Evolutionary conservation across 1,139 yeast species (phyloP).

Genomic region (Casaregolazyma suthepensis): DNA sequence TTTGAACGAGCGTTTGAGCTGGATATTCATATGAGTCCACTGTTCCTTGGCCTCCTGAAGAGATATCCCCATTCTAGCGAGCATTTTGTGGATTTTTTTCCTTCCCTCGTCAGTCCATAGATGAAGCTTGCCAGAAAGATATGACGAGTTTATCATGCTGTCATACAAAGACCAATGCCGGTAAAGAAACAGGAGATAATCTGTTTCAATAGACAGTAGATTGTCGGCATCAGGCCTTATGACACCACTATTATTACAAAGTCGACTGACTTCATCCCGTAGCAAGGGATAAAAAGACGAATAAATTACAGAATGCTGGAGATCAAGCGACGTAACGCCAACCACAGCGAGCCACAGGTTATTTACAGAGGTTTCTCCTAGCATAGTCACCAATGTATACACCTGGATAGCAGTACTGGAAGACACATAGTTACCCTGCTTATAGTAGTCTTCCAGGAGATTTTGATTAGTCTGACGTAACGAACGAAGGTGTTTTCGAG

Average conservation of each 20-base stretch:
- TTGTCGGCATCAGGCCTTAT: constrained; percentile 57
- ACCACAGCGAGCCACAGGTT: constrained; percentile 82
- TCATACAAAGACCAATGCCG: constrained; percentile 94
- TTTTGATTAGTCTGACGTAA: constrained; percentile 12
- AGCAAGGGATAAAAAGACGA: constrained; percentile 65
- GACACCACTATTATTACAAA: constrained; percentile 30
- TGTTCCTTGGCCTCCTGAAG: constrained; percentile 81
- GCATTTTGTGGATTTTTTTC: constrained; percentile 77
- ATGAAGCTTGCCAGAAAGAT: constrained; percentile 78
- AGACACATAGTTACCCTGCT: constrained; percentile 70
- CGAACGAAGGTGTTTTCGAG: constrained; percentile 18
- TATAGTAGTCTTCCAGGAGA: constrained; percentile 22
- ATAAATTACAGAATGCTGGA: constrained; percentile 71
- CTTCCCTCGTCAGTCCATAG: constrained; percentile 92
- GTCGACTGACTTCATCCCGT: constrained; percentile 76
- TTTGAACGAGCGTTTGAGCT: constrained; percentile 67
- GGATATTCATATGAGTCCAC: constrained; percentile 86
- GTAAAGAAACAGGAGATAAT: constrained; percentile 76
- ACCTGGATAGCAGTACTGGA: constrained; percentile 74
- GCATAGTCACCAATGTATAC: constrained; percentile 69
- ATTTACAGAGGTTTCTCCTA: constrained; percentile 70
- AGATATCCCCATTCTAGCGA: constrained; percentile 95
- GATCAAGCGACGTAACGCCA: constrained; percentile 80
- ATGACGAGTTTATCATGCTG: constrained; percentile 82
- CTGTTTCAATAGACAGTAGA: constrained; percentile 64